Evolutionary conservation across 371 early-diverging fungal species (phyloP).

Genomic region (Phascolomyces articulosus): DNA sequence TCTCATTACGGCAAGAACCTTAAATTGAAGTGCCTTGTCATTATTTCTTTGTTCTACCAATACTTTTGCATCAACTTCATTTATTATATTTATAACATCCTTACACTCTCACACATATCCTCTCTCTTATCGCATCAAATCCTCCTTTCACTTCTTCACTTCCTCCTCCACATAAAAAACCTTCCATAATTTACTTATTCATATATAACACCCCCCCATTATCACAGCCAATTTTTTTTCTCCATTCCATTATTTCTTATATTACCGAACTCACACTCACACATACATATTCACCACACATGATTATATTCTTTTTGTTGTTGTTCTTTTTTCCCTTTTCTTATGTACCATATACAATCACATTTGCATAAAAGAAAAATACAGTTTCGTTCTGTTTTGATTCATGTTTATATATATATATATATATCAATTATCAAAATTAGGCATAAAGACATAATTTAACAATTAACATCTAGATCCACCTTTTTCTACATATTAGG

Average conservation of each 20-base stretch:
- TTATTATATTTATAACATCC: too few relatives aligned
- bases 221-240: background rate
- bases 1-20: background rate
- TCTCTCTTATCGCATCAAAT: too few relatives aligned
- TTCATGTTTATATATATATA: background rate
- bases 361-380: background rate
- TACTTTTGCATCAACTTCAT: background rate
- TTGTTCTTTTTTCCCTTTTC: background rate
- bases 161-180: too few relatives aligned
- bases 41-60: background rate
- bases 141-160: too few relatives aligned
- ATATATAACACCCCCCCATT: background rate
- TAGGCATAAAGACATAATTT: too few relatives aligned
- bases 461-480: too few relatives aligned
- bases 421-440: background rate
- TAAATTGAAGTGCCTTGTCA: background rate
- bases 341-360: constrained; percentile 1
- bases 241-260: background rate
- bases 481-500: too few relatives aligned
- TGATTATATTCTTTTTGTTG: background rate
- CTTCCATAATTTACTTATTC: too few relatives aligned
- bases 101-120: background rate
- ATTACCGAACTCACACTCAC: background rate
- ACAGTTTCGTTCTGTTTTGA: background rate
- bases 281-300: background rate